Evolutionary conservation across 306 rosid genomes (phyloP).

Genomic region (Prunus salicina): DNA sequence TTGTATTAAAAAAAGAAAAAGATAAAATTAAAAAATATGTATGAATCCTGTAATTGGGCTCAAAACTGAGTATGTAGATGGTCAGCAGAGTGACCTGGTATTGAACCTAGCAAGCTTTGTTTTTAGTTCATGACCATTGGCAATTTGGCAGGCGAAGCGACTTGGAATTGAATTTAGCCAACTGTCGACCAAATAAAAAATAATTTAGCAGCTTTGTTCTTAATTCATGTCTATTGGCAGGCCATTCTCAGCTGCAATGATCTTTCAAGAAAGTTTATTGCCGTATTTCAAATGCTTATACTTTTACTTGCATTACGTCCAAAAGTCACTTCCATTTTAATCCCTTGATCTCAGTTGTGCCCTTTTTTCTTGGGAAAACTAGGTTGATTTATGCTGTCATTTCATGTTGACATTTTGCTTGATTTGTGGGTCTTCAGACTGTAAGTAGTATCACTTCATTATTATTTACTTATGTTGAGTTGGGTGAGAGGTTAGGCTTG

Average conservation of each 20-base stretch:
- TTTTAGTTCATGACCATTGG: background rate
- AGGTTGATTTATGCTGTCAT: background rate
- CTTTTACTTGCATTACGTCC: background rate
- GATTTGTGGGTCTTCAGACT: no score
- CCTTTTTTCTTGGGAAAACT: no score
- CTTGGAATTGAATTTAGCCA: no score
- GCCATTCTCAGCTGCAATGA: background rate
- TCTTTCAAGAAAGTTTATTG: background rate
- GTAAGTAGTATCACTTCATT: background rate
- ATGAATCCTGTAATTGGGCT: background rate
- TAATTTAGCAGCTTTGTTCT: background rate
- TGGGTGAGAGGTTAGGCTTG: background rate
- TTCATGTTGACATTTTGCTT: background rate
- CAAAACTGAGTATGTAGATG: background rate
- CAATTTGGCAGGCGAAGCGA: no score
- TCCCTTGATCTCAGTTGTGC: background rate
- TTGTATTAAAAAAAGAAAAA: background rate
- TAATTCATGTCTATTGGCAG: background rate
- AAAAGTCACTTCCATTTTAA: background rate
- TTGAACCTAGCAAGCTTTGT: background rate
- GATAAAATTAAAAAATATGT: background rate
- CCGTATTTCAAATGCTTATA: background rate
- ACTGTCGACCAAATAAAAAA: no score
- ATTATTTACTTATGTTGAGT: background rate
- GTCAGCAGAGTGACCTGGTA: background rate